Evolutionary conservation across 129 eudicot genomes (phyloP), one percentile per base, ranked within the genome.

Genomic region (Artemisia argyi): DNA sequence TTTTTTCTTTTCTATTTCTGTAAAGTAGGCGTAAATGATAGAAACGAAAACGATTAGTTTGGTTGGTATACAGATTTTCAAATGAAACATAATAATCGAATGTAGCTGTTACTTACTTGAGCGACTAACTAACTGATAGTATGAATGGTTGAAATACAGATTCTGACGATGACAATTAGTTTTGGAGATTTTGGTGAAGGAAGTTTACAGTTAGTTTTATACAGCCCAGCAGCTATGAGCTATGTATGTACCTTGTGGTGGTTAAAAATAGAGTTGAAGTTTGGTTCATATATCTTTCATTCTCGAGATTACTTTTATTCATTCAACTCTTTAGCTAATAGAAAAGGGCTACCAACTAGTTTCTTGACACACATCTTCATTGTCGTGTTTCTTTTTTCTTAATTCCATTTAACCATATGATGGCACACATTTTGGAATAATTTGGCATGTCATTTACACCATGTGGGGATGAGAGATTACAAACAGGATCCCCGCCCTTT

Each of bases 121-220:
- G 4, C 19, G 15, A 72, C 14, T 59, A 4, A 48, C n/a, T 74
- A 65, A 65, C 17, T 28, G 0, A 44, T 60, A 17, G 55, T 63
- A 16, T 18, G 10, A 63, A 63, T 22, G 47, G 11, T 26, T 71
- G 58, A 24, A 69, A 28, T 53, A 69, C 93, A 92, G 96, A 92
- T 86, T 92, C 97, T 2, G 95, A 90, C 3, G 97, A 88, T 16
- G 94, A 89, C 2, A 87, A 83, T 59, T 88, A 91, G 86, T 81
- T 69, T 65, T 74, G 73, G 74, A 66, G 76, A 48, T 69, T 71
- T 72, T 68, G 65, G 46, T 26, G 60, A 77, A 70, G 49, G 65
- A 77, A 17, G 79, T 52, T 48, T 76, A 76, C 17, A 78, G 82
- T 78, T 72, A 78, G 82, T 78, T 65, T 71, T 71, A 77, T 51